A percentile compares a stretch with the other conserved stretches of the same genome.
These are phyloP conservation scores for Aspergillus baeticus DNA, from an alignment of 495 filamentous ascomycete species.

Conservation along the genomic window DNA sequence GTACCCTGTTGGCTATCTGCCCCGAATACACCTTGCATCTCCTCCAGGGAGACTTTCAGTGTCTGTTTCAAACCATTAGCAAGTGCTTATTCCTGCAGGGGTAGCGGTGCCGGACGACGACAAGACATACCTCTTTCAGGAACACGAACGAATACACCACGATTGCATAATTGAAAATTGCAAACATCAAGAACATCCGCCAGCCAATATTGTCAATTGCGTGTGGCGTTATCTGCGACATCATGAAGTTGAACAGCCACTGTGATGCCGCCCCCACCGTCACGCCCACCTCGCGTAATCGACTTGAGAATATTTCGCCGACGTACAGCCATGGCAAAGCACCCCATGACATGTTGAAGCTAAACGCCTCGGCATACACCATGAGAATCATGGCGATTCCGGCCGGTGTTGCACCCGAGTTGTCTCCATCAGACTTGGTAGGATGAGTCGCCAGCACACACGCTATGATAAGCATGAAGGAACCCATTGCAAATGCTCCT, in stretches of 20 bases:
- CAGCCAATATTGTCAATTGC: constrained; percentile 51
- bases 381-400: constrained; percentile 50
- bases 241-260: constrained; percentile 57
- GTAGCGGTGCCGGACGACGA: not conserved
- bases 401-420: constrained; percentile 29
- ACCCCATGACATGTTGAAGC: constrained; percentile 42
- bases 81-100: not conserved
- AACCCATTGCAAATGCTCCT: constrained; percentile 50
- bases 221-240: constrained; percentile 52
- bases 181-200: constrained; percentile 56
- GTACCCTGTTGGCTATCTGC: constrained; percentile 8
- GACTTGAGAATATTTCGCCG: constrained; percentile 52
- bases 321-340: constrained; percentile 40
- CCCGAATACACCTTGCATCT: constrained; percentile 38
- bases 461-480: constrained; percentile 53
- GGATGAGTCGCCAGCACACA: constrained; percentile 45
- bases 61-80: constrained; percentile 17
- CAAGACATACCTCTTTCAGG: constrained; percentile 40
- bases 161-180: constrained; percentile 50
- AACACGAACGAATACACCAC: constrained; percentile 47
- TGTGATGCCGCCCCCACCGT: constrained; percentile 48
- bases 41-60: constrained; percentile 34
- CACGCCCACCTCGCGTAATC: constrained; percentile 49
- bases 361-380: constrained; percentile 49
- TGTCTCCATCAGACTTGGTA: constrained; percentile 26